A percentile compares a stretch with the other conserved stretches of the same genome.
These are phyloP conservation scores for Bimuria novae-zelandiae DNA, from an alignment of 2,329 filamentous ascomycete genomes.

Conservation along the genomic window DNA sequence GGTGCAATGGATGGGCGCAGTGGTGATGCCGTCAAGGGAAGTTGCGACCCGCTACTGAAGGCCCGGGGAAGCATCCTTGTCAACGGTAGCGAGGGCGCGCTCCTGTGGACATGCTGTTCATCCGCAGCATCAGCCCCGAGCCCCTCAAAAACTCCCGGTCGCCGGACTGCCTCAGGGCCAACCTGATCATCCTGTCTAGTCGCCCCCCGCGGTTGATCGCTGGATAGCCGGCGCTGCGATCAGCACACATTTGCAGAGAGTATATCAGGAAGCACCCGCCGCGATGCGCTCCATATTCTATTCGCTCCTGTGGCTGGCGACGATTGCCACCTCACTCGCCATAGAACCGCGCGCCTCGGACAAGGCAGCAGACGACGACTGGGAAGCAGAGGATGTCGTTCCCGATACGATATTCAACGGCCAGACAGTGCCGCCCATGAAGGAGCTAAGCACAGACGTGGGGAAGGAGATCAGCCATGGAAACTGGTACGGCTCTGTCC, in stretches of 20 bases:
- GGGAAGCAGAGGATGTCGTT: conserved; percentile 27
- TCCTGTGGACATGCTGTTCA: conserved; percentile 21
- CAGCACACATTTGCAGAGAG: conserved; percentile 6
- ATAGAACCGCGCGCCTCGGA: conserved; percentile 19
- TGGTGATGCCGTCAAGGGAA: conserved; percentile 32
- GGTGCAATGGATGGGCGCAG: conserved; percentile 36
- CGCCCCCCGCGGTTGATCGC: background rate
- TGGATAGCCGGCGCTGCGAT: background rate
- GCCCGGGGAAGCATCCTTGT: conserved; percentile 21
- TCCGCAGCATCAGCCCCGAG: conserved; percentile 16
- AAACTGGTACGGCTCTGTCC: conserved; percentile 61
- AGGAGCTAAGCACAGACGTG: conserved; percentile 64
- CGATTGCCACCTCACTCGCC: conserved; percentile 35
- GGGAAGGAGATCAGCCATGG: conserved; percentile 65
- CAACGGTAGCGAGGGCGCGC: conserved; percentile 4
- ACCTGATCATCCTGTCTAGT: background rate
- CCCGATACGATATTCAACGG: conserved; percentile 66
- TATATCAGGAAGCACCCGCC: conserved; percentile 15
- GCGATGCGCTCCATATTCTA: conserved; percentile 44
- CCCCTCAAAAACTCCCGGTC: conserved; percentile 10
- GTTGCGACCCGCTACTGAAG: conserved; percentile 35
- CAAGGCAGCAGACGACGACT: conserved; percentile 28
- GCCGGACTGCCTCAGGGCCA: conserved; percentile 6
- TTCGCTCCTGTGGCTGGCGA: conserved; percentile 46
- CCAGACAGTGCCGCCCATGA: conserved; percentile 67